A percentile compares a stretch with the other conserved stretches of the same genome.
Evolutionary conservation across 1,139 yeast genomes (phyloP).

Genomic region (Meyerozyma smithsonii): DNA sequence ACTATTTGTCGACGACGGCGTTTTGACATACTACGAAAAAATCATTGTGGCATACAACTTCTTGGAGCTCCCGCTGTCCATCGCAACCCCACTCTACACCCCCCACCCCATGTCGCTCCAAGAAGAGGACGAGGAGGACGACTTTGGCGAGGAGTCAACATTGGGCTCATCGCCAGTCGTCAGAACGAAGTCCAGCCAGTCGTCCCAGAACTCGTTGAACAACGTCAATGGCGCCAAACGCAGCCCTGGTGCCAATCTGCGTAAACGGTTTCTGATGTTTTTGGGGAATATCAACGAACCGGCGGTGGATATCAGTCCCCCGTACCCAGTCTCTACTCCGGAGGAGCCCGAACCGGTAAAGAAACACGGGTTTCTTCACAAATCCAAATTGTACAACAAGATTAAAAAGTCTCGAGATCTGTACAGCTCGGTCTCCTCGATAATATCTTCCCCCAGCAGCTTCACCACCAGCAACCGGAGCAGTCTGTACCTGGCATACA

Average conservation of each 20-base stretch:
- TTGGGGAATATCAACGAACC: constrained; percentile 13
- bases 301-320: neutral
- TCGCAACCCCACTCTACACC: neutral
- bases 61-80: constrained; percentile 21
- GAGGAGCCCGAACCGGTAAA: neutral
- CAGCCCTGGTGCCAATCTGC: constrained; percentile 4
- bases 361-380: constrained; percentile 16
- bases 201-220: constrained; percentile 6
- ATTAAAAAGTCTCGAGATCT: constrained; percentile 38
- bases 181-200: constrained; percentile 12
- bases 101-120: constrained; percentile 6
- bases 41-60: constrained; percentile 34
- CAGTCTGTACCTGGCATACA: neutral
- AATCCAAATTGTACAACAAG: constrained; percentile 34
- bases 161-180: constrained; percentile 10
- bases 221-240: constrained; percentile 4
- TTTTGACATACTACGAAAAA: constrained; percentile 32
- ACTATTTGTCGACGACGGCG: constrained; percentile 23
- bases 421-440: constrained; percentile 27
- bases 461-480: constrained; percentile 16
- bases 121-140: constrained; percentile 16
- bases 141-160: constrained; percentile 8
- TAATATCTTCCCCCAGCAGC: constrained; percentile 17
- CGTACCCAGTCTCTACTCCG: neutral
- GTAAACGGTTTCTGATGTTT: constrained; percentile 23